Percentiles rank a stretch among this genome's conserved stretches.
Conservation (phyloP, 371 early-diverging fungal species). For the Apophysomyces sp. region DNA sequence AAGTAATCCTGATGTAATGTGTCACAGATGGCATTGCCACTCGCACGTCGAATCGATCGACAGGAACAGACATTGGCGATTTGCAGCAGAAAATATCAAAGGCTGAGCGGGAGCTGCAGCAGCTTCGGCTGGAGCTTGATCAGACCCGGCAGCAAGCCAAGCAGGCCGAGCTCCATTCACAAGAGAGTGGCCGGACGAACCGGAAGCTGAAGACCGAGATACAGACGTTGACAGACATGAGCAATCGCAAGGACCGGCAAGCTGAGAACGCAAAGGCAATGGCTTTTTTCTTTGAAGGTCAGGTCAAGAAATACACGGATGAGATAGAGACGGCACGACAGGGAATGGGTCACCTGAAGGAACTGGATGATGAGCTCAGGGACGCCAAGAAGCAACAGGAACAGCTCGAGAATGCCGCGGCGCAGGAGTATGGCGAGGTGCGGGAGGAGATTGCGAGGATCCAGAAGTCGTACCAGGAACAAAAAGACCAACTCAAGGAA, state of each 20-base stretch:
- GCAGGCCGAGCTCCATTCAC: constrained; percentile 42
- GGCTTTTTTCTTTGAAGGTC: constrained; percentile 52
- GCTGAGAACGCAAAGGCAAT: constrained; percentile 54
- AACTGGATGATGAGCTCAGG: constrained; percentile 43
- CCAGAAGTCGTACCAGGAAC: constrained; percentile 31
- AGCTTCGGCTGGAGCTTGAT: constrained; percentile 35
- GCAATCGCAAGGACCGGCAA: constrained; percentile 52
- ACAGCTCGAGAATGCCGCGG: constrained; percentile 29
- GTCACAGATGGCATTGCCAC: constrained; percentile 8
- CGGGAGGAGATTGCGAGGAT: constrained; percentile 23
- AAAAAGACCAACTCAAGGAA: constrained; percentile 28
- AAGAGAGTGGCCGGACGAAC: constrained; percentile 49
- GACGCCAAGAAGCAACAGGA: constrained; percentile 40
- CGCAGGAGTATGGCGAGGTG: constrained; percentile 31
- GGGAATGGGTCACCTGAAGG: constrained; percentile 48
- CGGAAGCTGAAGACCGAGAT: constrained; percentile 49
- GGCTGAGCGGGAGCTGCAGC: constrained; percentile 40
- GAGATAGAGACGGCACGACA: constrained; percentile 48
- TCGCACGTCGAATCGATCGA: constrained; percentile 24
- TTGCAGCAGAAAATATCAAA: constrained; percentile 46
- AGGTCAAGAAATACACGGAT: constrained; percentile 51
- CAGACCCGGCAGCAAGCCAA: constrained; percentile 50
- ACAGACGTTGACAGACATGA: constrained; percentile 52
- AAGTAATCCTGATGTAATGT: background rate
- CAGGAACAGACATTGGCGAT: constrained; percentile 52